A percentile compares a stretch with the other conserved stretches of the same genome.
Conservation (phyloP, 148 eudicot species). For the Chenopodium quinoa region DNA sequence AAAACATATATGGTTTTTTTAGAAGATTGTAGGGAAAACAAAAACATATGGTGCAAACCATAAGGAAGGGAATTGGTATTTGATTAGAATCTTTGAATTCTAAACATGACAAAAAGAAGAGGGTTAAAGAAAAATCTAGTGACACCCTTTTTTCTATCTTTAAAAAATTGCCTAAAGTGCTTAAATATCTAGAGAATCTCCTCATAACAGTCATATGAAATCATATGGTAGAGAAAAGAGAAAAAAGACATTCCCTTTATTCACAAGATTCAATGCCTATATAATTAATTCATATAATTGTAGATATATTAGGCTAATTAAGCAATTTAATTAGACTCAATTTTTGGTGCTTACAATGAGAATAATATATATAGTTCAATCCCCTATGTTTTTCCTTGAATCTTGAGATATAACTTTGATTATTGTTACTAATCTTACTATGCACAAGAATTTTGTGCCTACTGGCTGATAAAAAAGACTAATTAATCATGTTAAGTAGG, state of each 20-base stretch:
- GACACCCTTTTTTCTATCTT: not conserved
- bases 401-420: slow-evolving; percentile 3
- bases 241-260: slow-evolving; percentile 10
- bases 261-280: slow-evolving; percentile 17
- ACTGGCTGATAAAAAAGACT: not conserved
- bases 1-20: too few relatives aligned
- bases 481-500: not conserved
- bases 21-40: too few relatives aligned
- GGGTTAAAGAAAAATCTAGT: not conserved
- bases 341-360: slow-evolving; percentile 12
- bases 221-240: not conserved
- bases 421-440: not conserved
- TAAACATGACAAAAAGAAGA: slow-evolving; percentile 6
- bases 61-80: not conserved
- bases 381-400: slow-evolving; percentile 13
- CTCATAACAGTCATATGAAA: not conserved
- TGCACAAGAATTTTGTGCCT: slow-evolving; percentile 4
- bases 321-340: not conserved
- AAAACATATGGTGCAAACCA: too few relatives aligned
- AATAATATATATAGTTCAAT: slow-evolving; percentile 5
- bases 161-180: not conserved
- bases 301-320: not conserved
- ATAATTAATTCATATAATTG: not conserved
- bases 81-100: slow-evolving; percentile 21
- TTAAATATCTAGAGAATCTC: not conserved